Evolutionary conservation across 2,329 filamentous ascomycete species (phyloP).

Genomic region (Apiospora rasikravindrae): DNA sequence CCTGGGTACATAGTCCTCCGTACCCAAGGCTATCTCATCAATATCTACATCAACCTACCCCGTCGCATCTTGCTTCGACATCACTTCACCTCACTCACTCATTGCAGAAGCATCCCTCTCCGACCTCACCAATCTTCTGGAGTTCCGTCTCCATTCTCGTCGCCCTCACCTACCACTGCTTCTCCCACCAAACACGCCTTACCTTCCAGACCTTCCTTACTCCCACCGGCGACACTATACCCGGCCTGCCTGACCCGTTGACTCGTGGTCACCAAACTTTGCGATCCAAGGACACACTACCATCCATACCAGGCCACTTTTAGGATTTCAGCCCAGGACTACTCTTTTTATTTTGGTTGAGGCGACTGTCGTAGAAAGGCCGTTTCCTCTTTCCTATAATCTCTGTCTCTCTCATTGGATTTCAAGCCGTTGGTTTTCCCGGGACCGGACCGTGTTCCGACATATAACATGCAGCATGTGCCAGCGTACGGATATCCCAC

Average conservation of each 20-base stretch:
- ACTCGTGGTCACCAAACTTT: slow-evolving; percentile 49
- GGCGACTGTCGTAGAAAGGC: slow-evolving; percentile 38
- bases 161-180: slow-evolving; percentile 20
- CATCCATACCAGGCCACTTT: slow-evolving; percentile 18
- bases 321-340: slow-evolving; percentile 27
- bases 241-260: slow-evolving; percentile 51
- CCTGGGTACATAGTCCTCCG: neutral
- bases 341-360: slow-evolving; percentile 29
- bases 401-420: slow-evolving; percentile 29
- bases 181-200: slow-evolving; percentile 24
- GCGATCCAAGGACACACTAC: slow-evolving; percentile 23
- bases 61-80: slow-evolving; percentile 32
- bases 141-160: slow-evolving; percentile 26
- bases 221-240: slow-evolving; percentile 32
- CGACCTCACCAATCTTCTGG: slow-evolving; percentile 20
- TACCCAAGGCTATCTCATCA: slow-evolving; percentile 33
- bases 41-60: slow-evolving; percentile 40
- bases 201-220: slow-evolving; percentile 25
- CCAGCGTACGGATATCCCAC: slow-evolving; percentile 61
- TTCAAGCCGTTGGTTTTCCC: slow-evolving; percentile 6
- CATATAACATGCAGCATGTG: slow-evolving; percentile 60
- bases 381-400: slow-evolving; percentile 39
- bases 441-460: slow-evolving; percentile 19
- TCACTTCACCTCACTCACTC: slow-evolving; percentile 26
- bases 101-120: neutral